Evolutionary conservation across 2,329 filamentous ascomycete genomes (phyloP).

Genomic region (Corniculantispora saksenae): DNA sequence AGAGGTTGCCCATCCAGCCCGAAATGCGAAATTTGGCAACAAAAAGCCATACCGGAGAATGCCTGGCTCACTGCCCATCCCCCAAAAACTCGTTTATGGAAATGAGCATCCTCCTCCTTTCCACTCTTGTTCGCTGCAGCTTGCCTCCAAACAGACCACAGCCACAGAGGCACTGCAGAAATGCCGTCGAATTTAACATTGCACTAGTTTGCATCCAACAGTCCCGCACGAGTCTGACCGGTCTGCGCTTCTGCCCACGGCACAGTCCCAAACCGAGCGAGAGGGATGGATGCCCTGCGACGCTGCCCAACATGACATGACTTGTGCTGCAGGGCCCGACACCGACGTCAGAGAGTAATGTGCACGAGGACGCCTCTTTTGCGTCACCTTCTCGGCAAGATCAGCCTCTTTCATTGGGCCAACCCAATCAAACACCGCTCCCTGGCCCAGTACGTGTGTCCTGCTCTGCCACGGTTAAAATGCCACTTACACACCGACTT

Average conservation of each 20-base stretch:
- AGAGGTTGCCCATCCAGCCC: not conserved
- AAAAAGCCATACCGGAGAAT: not conserved
- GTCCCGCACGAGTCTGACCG: slow-evolving; percentile 9
- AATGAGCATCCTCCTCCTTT: not conserved
- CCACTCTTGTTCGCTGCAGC: not conserved
- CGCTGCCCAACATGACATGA: slow-evolving; percentile 8
- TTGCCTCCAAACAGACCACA: not conserved
- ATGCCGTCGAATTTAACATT: slow-evolving; percentile 8
- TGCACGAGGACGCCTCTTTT: not conserved
- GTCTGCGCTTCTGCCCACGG: not conserved
- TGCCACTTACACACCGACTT: not conserved
- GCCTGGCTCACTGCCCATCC: not conserved
- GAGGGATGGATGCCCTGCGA: not conserved
- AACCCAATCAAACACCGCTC: not conserved
- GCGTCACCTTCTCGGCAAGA: slow-evolving; percentile 3
- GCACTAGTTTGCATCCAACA: slow-evolving; percentile 11
- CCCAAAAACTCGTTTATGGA: not conserved
- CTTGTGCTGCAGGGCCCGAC: not conserved
- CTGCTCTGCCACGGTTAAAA: not conserved
- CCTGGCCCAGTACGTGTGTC: not conserved
- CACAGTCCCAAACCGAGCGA: too few species aligned
- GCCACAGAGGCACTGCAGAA: not conserved
- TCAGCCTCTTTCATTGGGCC: not conserved
- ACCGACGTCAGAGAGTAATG: slow-evolving; percentile 2
- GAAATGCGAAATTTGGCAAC: not conserved